Base-by-base conservation (phyloP, 768 basidiomycete species). In the Podaxis sp. region DNA sequence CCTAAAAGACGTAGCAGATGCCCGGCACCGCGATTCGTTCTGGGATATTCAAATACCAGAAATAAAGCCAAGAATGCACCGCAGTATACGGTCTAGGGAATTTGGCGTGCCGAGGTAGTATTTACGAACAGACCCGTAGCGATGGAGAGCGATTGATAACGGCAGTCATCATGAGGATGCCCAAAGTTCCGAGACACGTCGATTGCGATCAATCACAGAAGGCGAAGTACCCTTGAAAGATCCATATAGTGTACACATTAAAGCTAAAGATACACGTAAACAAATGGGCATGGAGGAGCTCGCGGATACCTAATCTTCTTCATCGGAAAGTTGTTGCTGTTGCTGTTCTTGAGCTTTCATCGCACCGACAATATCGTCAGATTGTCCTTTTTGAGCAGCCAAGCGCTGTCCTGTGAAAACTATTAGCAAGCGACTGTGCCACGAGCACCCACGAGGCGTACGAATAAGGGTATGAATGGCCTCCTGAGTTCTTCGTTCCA, bases 401-500 rank as follows among this genome's bases (percentile, higher is more conserved):
- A 95, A 81, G 56, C 93, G 80, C 78, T 89, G 90, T 52, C 93
- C 93, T 95, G 65, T 24, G 61, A 40, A 53, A 44, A 24, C n/a
- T 40, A 49, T 52, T 15, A 67, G 19, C 11, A 58, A 44, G 11
- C 17, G 33, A 46, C 40, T 58, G 44, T 52, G 52, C 9, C 39
- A 40, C 56, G 19, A 36, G 44, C 19, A 58, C 40, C 52, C 30
- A 26, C 17, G 36, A 54, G 56, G 82, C 94, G 72, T 69, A 98
- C 96, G 89, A 70, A 98, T 98, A 22, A 98, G 83, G 2, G 88
- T 91, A 69, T 96, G 93, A 65, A 98, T 92, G 4, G 95, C 87
- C 74, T 96, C 92, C 65, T 96, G 92, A 1, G 95, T 97, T 76
- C 87, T 89, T 68, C 93, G 79, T 70, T 97, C 95, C n/a, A 99